Conservation (phyloP, 768 basidiomycete species). For the Suillus variegatus region DNA sequence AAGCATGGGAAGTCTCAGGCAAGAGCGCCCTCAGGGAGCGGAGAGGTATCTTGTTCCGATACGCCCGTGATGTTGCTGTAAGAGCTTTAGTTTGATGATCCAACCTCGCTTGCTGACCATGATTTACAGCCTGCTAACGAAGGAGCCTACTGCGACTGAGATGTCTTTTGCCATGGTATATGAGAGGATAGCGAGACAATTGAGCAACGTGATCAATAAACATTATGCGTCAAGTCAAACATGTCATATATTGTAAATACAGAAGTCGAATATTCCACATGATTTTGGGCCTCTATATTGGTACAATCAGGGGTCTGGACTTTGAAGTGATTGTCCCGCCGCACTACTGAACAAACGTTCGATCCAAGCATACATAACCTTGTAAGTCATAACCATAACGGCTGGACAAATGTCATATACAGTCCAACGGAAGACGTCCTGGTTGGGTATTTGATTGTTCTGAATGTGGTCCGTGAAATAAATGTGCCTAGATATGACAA, state of each 20-base stretch:
- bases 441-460: neutral
- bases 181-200: neutral
- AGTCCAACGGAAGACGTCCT: no score
- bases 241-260: neutral
- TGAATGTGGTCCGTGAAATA: no score
- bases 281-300: neutral
- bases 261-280: neutral
- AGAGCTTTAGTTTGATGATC: conserved; percentile 36
- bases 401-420: neutral
- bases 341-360: neutral
- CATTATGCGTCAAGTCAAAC: neutral
- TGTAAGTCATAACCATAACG: neutral
- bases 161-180: neutral
- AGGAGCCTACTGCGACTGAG: conserved; percentile 82
- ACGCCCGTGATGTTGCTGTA: conserved; percentile 85
- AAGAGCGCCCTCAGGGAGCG: conserved; percentile 65
- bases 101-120: neutral
- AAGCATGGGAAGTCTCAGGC: conserved; percentile 70
- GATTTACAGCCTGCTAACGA: conserved; percentile 68
- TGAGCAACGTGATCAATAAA: neutral
- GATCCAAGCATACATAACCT: neutral
- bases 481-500: no score
- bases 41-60: conserved; percentile 76
- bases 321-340: neutral
- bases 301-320: neutral